Conservation (phyloP, 768 basidiomycete genomes). For the Auricularia cornea region DNA sequence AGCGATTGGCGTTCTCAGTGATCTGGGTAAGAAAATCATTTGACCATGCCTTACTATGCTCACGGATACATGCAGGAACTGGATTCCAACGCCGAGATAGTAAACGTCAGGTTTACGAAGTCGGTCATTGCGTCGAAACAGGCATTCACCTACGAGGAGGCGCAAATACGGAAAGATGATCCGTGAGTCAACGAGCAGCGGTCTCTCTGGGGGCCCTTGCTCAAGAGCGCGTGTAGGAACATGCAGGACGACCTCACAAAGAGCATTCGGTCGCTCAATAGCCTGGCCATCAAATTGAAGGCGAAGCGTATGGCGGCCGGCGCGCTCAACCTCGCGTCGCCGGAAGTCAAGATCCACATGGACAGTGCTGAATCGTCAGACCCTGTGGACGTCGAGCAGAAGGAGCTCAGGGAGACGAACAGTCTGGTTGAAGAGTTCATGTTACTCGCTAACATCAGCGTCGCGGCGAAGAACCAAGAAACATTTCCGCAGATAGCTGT, state of each 20-base stretch:
- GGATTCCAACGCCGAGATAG: conserved; percentile 79
- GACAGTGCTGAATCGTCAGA: conserved; percentile 90
- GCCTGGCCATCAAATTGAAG: conserved; percentile 76
- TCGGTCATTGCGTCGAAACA: conserved; percentile 95
- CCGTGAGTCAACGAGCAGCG: conserved; percentile 41
- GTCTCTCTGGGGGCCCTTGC: neutral
- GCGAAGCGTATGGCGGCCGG: conserved; percentile 86
- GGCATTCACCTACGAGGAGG: conserved; percentile 95
- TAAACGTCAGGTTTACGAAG: conserved; percentile 86
- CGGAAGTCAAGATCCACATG: conserved; percentile 95
- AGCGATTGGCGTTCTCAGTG: conserved; percentile 88
- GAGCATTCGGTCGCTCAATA: conserved; percentile 82
- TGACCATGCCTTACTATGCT: conserved; percentile 1
- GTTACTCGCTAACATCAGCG: conserved; percentile 94
- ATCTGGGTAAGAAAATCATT: conserved; percentile 67
- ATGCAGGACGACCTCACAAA: conserved; percentile 73
- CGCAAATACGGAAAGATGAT: conserved; percentile 90
- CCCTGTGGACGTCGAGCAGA: conserved; percentile 95
- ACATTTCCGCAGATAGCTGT: conserved; percentile 95
- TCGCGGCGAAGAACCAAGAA: conserved; percentile 85
- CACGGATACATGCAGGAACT: conserved; percentile 57
- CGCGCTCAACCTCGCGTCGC: conserved; percentile 95
- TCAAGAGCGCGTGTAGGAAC: conserved; percentile 37
- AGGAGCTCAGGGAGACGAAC: conserved; percentile 87
- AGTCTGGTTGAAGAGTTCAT: conserved; percentile 98